phyloP scores from a whole-genome alignment of 352 stramenopile species.

The Phytophthora litchii region DNA sequence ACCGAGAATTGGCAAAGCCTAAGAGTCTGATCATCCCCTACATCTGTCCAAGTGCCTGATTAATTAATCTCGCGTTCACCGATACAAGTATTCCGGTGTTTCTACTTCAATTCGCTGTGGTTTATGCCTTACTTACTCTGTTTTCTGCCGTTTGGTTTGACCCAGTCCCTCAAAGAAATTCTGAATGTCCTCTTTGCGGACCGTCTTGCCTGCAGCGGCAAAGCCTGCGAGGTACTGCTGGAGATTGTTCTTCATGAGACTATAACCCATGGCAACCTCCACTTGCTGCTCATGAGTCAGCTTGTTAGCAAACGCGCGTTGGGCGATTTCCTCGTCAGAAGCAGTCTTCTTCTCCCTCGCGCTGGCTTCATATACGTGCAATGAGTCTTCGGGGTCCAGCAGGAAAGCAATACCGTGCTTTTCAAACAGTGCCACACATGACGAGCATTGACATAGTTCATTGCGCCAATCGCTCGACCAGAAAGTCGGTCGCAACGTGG shows the following conservation, averaged over 20 bases:
- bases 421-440: constrained; percentile 57
- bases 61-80: neutral
- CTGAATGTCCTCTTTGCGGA: constrained; percentile 75
- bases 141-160: constrained; percentile 63
- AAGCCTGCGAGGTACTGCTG: constrained; percentile 70
- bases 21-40: neutral
- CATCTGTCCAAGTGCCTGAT: neutral
- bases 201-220: constrained; percentile 61
- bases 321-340: constrained; percentile 47
- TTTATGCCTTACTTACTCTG: constrained; percentile 28
- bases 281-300: constrained; percentile 77
- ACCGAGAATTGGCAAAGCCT: constrained; percentile 6
- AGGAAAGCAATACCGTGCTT: constrained; percentile 63
- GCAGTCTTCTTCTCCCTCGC: constrained; percentile 44
- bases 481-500: constrained; percentile 53
- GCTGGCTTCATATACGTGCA: constrained; percentile 69
- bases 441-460: constrained; percentile 56
- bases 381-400: constrained; percentile 60
- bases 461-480: constrained; percentile 71
- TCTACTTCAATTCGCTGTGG: neutral
- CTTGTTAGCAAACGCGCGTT: constrained; percentile 57
- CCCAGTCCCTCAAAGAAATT: constrained; percentile 67
- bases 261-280: constrained; percentile 76
- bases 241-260: constrained; percentile 73
- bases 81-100: too few relatives aligned